These are phyloP conservation scores for Simplicillium aogashimaense DNA, from an alignment of 2,329 filamentous ascomycete genomes.

Conservation along the genomic window DNA sequence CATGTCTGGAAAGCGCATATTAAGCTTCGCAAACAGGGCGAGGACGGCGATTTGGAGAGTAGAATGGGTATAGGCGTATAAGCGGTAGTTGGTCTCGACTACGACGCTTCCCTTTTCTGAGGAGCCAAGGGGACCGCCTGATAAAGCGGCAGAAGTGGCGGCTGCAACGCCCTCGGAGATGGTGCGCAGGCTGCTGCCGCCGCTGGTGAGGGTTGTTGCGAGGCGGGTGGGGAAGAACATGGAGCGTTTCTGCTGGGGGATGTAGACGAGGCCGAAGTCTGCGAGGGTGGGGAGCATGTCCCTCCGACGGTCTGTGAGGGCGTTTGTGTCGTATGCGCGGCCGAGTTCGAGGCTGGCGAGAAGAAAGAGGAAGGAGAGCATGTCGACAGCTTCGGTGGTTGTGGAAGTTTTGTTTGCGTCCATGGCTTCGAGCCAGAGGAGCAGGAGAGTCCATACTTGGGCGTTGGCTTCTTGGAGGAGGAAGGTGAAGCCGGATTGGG, in stretches of 20 bases:
- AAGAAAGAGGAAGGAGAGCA: constrained; percentile 92
- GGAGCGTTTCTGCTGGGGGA: constrained; percentile 44
- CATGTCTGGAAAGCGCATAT: constrained; percentile 88
- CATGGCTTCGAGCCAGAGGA: constrained; percentile 84
- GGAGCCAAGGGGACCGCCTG: constrained; percentile 21
- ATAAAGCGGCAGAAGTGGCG: constrained; percentile 39
- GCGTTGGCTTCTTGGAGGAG: constrained; percentile 91
- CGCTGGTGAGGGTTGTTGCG: constrained; percentile 86
- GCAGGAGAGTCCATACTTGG: constrained; percentile 90
- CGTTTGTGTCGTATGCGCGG: constrained; percentile 78
- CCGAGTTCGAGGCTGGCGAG: constrained; percentile 89
- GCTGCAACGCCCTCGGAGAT: constrained; percentile 60
- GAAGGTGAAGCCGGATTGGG: constrained; percentile 88
- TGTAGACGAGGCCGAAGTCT: constrained; percentile 88
- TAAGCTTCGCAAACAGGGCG: constrained; percentile 77
- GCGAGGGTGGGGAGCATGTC: constrained; percentile 86
- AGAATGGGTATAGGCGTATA: constrained; percentile 94
- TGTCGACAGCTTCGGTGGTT: constrained; percentile 80
- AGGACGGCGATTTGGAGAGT: constrained; percentile 92
- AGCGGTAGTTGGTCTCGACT: constrained; percentile 92
- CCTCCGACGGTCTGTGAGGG: constrained; percentile 69
- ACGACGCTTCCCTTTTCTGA: constrained; percentile 72
- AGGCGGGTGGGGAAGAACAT: constrained; percentile 86
- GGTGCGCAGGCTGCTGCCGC: constrained; percentile 62
- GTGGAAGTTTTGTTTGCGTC: constrained; percentile 41